Evolutionary conservation across 2,329 filamentous ascomycete species (phyloP).

Genomic region (Exophiala aquamarina): DNA sequence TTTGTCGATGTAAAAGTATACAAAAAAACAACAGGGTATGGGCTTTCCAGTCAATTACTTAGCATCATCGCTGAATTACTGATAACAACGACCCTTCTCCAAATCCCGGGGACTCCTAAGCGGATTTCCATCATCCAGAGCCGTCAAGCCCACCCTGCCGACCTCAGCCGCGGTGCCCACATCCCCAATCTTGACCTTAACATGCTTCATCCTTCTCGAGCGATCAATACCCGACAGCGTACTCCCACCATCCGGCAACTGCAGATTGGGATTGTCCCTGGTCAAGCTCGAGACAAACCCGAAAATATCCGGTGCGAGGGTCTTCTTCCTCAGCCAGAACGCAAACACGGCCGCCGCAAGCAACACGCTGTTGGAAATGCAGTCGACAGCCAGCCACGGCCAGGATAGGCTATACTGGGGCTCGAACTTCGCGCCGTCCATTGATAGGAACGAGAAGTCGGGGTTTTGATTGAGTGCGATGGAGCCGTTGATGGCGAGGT

Average conservation of each 20-base stretch:
- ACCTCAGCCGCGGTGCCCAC: slow-evolving; percentile 19
- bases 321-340: neutral
- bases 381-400: slow-evolving; percentile 6
- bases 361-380: slow-evolving; percentile 1
- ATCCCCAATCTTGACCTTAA: slow-evolving; percentile 28
- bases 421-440: slow-evolving; percentile 3
- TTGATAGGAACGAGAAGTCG: neutral
- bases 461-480: neutral
- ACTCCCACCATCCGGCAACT: slow-evolving; percentile 23
- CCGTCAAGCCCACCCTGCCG: slow-evolving; percentile 19
- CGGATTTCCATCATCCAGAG: neutral
- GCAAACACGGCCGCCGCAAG: neutral
- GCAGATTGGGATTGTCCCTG: slow-evolving; percentile 28
- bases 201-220: slow-evolving; percentile 20
- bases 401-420: slow-evolving; percentile 2
- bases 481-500: neutral
- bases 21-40: no score
- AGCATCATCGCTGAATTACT: neutral
- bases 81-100: neutral
- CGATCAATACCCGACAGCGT: slow-evolving; percentile 26
- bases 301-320: slow-evolving; percentile 9
- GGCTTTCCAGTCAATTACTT: no score
- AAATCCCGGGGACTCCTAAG: neutral
- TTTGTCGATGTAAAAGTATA: no score
- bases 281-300: slow-evolving; percentile 26